Conservation (phyloP, 2,329 filamentous ascomycete genomes). For the Monilinia polystroma region DNA sequence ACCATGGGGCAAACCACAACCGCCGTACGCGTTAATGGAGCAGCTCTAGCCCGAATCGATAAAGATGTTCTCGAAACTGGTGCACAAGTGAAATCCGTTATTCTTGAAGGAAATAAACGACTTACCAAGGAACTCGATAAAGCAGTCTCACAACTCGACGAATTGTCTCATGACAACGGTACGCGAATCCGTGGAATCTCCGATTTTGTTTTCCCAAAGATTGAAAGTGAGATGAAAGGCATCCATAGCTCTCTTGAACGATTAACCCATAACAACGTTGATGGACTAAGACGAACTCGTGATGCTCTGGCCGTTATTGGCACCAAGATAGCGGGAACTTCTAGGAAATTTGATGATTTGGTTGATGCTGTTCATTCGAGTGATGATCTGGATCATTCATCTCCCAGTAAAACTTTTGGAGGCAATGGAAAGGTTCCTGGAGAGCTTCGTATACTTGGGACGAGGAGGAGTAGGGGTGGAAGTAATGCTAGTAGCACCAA, state of each 20-base stretch:
- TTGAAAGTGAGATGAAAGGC: slow-evolving; percentile 27
- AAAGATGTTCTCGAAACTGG: slow-evolving; percentile 31
- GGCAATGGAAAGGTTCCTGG: slow-evolving; percentile 23
- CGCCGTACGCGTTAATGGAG: slow-evolving; percentile 30
- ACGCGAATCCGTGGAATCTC: slow-evolving; percentile 29
- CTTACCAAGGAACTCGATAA: slow-evolving; percentile 23
- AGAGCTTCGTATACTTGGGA: slow-evolving; percentile 21
- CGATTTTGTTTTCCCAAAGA: slow-evolving; percentile 29
- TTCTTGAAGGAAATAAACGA: slow-evolving; percentile 26
- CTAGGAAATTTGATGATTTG: slow-evolving; percentile 32
- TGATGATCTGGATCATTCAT: slow-evolving; percentile 20
- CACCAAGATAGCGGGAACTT: slow-evolving; percentile 28
- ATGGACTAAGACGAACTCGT: slow-evolving; percentile 21
- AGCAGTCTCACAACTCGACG: slow-evolving; percentile 27
- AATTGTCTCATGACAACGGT: slow-evolving; percentile 29
- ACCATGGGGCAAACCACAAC: slow-evolving; percentile 24
- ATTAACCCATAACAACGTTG: slow-evolving; percentile 16
- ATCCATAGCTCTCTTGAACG: slow-evolving; percentile 21
- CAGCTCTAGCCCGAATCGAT: slow-evolving; percentile 32
- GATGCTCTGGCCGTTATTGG: slow-evolving; percentile 32
- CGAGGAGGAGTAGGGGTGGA: slow-evolving; percentile 25
- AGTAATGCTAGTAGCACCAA: slow-evolving; percentile 28
- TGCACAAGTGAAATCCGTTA: slow-evolving; percentile 30
- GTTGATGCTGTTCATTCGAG: slow-evolving; percentile 27
- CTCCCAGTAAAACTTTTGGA: slow-evolving; percentile 18